Percentiles rank a stretch among this genome's conserved stretches.
phyloP scores from a whole-genome alignment of 306 rosid species.

The Benincasa hispida region DNA sequence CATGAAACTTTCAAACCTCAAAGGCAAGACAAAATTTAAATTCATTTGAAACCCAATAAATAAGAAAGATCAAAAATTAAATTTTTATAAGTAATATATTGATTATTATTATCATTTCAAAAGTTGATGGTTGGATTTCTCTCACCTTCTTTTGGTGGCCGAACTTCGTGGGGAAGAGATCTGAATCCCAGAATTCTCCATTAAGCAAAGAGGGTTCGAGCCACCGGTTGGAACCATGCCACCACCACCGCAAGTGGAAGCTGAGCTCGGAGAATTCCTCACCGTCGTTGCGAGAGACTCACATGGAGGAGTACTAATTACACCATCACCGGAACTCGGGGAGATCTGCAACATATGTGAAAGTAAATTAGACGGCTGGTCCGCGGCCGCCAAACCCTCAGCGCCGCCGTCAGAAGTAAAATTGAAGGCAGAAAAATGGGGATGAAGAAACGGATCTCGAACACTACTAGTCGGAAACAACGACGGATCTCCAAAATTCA shows the following conservation, averaged over 20 bases:
- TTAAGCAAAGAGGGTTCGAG: constrained; percentile 27
- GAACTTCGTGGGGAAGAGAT: constrained; percentile 86
- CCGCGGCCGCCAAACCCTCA: constrained; percentile 1
- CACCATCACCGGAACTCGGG: constrained; percentile 22
- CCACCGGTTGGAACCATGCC: constrained; percentile 12
- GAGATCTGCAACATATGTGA: constrained; percentile 90
- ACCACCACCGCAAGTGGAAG: background rate
- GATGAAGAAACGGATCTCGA: constrained; percentile 62
- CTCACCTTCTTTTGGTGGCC: constrained; percentile 67
- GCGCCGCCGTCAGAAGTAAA: background rate
- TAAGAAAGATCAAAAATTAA: background rate
- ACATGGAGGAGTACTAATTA: background rate
- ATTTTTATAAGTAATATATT: no score
- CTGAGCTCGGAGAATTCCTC: background rate
- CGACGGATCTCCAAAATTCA: constrained; percentile 69
- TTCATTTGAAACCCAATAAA: background rate
- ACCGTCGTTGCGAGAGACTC: background rate
- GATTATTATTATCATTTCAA: no score
- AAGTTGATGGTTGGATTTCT: no score
- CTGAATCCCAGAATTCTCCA: constrained; percentile 45
- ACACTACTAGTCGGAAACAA: constrained; percentile 17
- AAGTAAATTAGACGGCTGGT: constrained; percentile 39
- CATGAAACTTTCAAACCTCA: background rate
- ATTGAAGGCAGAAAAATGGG: constrained; percentile 11
- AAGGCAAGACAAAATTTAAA: background rate